Conservation (phyloP, 371 early-diverging fungal genomes). For the Rhizomucor pusillus region DNA sequence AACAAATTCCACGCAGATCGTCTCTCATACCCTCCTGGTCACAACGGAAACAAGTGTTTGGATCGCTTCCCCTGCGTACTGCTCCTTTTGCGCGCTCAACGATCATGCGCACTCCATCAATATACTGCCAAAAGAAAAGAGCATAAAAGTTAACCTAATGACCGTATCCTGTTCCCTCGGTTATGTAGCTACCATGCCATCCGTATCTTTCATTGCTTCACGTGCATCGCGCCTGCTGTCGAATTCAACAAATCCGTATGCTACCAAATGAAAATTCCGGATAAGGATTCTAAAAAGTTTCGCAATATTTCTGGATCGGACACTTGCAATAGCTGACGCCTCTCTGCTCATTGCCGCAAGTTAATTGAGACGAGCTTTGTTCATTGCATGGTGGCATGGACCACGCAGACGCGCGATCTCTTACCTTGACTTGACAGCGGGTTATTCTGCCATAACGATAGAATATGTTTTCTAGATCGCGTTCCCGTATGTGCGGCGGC, state of each 20-base stretch:
- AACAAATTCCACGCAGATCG: neutral
- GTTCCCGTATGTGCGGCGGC: neutral
- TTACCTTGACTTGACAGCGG: neutral
- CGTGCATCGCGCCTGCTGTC: neutral
- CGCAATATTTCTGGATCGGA: neutral
- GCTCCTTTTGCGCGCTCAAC: neutral
- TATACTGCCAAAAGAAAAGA: neutral
- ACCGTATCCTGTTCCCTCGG: too few relatives aligned
- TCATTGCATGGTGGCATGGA: neutral
- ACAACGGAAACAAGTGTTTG: neutral
- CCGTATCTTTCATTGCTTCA: neutral
- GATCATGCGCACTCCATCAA: neutral
- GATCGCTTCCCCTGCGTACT: neutral
- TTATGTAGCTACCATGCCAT: constrained; percentile 2
- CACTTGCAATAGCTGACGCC: neutral
- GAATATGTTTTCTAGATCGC: neutral
- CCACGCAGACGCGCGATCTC: neutral
- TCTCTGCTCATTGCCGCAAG: neutral
- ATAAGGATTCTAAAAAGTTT: neutral
- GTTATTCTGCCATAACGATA: constrained; percentile 2
- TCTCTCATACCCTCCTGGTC: neutral
- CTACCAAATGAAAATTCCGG: neutral
- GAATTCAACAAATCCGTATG: neutral
- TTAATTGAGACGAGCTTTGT: neutral
- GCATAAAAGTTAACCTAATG: too few relatives aligned